Evolutionary conservation across 164 flowering plant genomes (phyloP).

Genomic region (Houttuynia cordata): DNA sequence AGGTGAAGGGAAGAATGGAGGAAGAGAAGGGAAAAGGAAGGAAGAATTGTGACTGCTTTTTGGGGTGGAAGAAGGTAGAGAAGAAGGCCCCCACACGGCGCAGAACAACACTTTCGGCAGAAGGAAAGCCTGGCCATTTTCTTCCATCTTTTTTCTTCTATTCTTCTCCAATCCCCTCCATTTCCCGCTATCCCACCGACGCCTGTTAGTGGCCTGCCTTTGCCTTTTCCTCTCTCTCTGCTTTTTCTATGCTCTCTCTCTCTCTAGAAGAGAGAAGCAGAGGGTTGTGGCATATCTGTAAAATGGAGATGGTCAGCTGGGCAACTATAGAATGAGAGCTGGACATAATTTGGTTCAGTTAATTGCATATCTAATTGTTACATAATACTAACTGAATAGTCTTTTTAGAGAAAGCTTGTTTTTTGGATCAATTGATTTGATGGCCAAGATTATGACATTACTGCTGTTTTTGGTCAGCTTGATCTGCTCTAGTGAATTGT

Average conservation of each 20-base stretch:
- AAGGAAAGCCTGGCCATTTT: slow-evolving; percentile 1
- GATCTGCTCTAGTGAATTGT: no score
- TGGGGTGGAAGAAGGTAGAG: neutral
- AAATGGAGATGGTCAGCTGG: neutral
- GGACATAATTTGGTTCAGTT: no score
- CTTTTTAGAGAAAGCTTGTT: no score
- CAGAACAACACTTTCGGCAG: neutral
- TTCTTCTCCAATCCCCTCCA: neutral
- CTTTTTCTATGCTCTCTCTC: no score
- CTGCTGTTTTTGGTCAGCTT: no score
- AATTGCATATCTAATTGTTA: no score
- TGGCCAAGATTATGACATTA: no score
- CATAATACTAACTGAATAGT: no score
- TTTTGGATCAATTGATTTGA: no score
- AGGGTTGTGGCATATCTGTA: neutral
- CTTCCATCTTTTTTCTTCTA: neutral
- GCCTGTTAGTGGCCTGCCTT: neutral
- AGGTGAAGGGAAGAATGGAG: neutral
- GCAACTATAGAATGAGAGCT: no score
- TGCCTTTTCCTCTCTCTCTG: neutral
- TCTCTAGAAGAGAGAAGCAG: neutral
- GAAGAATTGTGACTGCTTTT: neutral
- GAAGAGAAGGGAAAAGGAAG: neutral
- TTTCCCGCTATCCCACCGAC: slow-evolving; percentile 1
- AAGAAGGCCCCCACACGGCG: neutral